A percentile compares a stretch with the other conserved stretches of the same genome.
Evolutionary conservation across 2,329 filamentous ascomycete species (phyloP).

Genomic region (Gnomoniopsis smithogilvyi): DNA sequence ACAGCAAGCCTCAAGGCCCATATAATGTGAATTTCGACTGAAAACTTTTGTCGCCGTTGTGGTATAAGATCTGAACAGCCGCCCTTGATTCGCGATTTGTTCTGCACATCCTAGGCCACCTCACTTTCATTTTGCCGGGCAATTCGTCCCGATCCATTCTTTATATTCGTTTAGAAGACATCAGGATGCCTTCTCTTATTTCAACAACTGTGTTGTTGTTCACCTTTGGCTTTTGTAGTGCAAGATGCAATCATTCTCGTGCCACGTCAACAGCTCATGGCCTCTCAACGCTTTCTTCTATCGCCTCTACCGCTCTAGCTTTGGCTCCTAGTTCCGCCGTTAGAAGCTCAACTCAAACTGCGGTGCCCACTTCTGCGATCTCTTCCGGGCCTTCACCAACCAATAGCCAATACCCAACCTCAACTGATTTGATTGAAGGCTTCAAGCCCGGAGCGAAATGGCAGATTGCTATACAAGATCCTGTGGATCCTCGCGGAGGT

Average conservation of each 20-base stretch:
- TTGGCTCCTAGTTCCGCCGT: not conserved
- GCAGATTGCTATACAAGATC: conserved; percentile 15
- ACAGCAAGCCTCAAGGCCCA: not conserved
- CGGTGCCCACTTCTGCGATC: too few relatives aligned
- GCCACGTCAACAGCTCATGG: not conserved
- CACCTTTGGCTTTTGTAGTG: conserved; percentile 6
- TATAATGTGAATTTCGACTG: not conserved
- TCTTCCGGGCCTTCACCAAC: not conserved
- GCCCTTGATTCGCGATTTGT: not conserved
- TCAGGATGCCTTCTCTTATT: conserved; percentile 14
- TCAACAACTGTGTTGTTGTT: conserved; percentile 12
- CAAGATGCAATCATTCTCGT: not conserved
- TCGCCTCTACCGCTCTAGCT: not conserved
- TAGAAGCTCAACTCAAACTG: too few relatives aligned
- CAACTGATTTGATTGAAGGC: not conserved
- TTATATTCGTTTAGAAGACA: not conserved
- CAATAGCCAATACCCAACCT: not conserved
- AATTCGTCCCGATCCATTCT: not conserved
- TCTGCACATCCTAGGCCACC: not conserved
- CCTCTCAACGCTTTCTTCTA: not conserved
- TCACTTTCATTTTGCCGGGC: not conserved
- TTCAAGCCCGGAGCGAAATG: conserved; percentile 14
- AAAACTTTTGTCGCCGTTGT: too few relatives aligned
- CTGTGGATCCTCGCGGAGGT: conserved; percentile 9
- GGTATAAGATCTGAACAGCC: too few relatives aligned